phyloP scores from a whole-genome alignment of 768 basidiomycete species.

The Podaxis mareebaensis region DNA sequence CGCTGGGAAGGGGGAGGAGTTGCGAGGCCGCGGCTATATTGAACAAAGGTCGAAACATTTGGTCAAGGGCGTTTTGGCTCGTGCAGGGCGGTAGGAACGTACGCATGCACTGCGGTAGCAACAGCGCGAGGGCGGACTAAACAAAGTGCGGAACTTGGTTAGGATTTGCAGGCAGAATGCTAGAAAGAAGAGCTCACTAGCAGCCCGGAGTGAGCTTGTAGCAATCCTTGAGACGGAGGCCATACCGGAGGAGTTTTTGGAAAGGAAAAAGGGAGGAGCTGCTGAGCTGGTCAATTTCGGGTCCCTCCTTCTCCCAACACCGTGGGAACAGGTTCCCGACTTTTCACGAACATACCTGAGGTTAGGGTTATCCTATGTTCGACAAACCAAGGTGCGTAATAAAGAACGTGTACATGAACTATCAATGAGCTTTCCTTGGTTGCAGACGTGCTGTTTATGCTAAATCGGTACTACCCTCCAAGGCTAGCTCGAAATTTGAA shows the following conservation, averaged over 20 bases:
- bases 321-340: constrained; percentile 41
- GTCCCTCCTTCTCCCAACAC: constrained; percentile 22
- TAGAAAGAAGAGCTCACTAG: constrained; percentile 40
- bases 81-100: constrained; percentile 37
- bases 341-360: constrained; percentile 35
- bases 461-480: too few relatives aligned
- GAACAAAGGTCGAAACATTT: constrained; percentile 16
- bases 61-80: constrained; percentile 11
- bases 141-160: constrained; percentile 2
- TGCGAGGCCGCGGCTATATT: constrained; percentile 64
- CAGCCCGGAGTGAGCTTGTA: constrained; percentile 60
- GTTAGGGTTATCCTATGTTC: constrained; percentile 28
- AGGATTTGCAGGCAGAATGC: background rate
- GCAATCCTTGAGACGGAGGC: constrained; percentile 75
- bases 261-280: constrained; percentile 26
- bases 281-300: constrained; percentile 28
- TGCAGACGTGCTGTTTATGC: too few relatives aligned
- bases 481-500: too few relatives aligned
- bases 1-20: constrained; percentile 71
- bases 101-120: constrained; percentile 45
- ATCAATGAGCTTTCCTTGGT: background rate
- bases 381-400: background rate
- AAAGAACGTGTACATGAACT: background rate
- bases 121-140: constrained; percentile 58
- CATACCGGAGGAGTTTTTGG: constrained; percentile 27